Evolutionary conservation across 2,329 filamentous ascomycete genomes (phyloP), one percentile per base, ranked within the genome.

Genomic region (Fusarium sp.): DNA sequence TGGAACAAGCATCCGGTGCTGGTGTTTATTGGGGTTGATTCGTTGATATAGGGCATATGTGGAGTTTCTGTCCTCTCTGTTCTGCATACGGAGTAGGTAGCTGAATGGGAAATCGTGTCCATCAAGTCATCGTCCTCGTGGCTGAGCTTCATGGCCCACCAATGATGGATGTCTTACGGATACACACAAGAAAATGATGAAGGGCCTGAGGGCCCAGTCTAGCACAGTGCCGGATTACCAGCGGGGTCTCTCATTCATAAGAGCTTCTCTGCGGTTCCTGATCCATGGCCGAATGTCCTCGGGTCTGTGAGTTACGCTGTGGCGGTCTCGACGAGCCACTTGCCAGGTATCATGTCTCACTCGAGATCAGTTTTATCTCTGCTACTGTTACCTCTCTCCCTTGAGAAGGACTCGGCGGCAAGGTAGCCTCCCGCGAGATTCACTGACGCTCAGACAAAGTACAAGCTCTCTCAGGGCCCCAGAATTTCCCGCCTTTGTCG

Each of bases 151-250:
- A 44, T 32, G 63, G 57, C 48, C 66, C 74, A 67, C 71, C 52
- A 63, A 51, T 75, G 59, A 70, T 70, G 45, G 52, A 74, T 73
- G 66, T 66, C 74, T 75, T 67, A 56, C 32, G 32, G 32, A 34
- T 34, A 34, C 63, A 61, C 63, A 68, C 73, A 70, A 73, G 55
- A 62, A 70, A 74, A 74, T 56, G 32, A 69, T 48, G 51, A 65
- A 65, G 62, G 55, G 45, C 62, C 63, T 58, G 36, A 68, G 62
- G 62, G 34, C 67, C 61, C 63, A 45, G 66, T 52, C 62, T 56
- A 50, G 58, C 70, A 77, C 75, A 78, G 75, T 77, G 75, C 66
- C 63, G 77, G 70, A 77, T 74, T 77, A 73, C 67, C 67, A 78
- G 72, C 62, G 54, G 63, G 44, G 26, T 48, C 52, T 24, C 62